Evolutionary conservation across 768 basidiomycete species (phyloP).

Genomic region (Punctularia strigosozonata): DNA sequence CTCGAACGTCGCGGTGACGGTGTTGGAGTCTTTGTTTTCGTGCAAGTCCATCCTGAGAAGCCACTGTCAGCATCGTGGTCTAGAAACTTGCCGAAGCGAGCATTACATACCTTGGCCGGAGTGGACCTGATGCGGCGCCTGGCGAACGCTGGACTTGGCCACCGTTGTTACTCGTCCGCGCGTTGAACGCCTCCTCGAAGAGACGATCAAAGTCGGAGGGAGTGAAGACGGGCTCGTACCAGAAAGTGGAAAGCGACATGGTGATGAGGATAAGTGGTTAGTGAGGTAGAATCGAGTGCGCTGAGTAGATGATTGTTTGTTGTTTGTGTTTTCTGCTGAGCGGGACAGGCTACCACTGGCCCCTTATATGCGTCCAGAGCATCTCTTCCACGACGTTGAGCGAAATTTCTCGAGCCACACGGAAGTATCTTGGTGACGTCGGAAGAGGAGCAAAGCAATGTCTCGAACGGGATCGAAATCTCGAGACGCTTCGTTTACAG

Average conservation of each 20-base stretch:
- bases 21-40: slow-evolving; percentile 28
- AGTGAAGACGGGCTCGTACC: slow-evolving; percentile 1
- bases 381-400: no score
- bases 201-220: background rate
- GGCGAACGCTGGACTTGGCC: background rate
- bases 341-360: no score
- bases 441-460: background rate
- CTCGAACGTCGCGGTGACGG: slow-evolving; percentile 41
- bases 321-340: no score
- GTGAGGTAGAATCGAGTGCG: no score
- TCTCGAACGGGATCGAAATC: no score
- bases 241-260: no score
- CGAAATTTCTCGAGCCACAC: no score
- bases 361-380: no score
- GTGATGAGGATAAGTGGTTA: no score
- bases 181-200: background rate
- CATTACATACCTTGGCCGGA: slow-evolving; percentile 14
- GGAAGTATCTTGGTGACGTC: background rate
- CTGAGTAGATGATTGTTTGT: no score
- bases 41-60: slow-evolving; percentile 31
- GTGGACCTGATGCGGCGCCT: background rate
- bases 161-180: background rate
- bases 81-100: background rate
- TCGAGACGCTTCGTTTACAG: no score
- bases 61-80: background rate